Percentiles rank a stretch among this genome's conserved stretches.
Evolutionary conservation across 1,284 basidiomycete species (phyloP).

Genomic region (Tilletia caries): DNA sequence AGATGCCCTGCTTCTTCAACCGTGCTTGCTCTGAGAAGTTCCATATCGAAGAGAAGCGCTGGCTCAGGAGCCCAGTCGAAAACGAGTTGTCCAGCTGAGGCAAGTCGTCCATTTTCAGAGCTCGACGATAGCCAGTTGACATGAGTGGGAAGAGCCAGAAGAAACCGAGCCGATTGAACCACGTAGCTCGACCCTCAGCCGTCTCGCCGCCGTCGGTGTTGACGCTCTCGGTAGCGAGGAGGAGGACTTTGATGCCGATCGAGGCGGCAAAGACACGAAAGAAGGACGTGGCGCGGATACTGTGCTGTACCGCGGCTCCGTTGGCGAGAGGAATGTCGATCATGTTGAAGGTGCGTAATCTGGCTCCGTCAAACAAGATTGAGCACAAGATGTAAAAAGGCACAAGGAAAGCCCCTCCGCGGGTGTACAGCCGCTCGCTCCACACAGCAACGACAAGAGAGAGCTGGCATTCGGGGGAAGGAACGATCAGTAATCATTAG

Average conservation of each 20-base stretch:
- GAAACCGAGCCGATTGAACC: slow-evolving; percentile 13
- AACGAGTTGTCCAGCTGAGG: not conserved
- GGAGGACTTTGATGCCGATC: slow-evolving; percentile 3
- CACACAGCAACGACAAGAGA: not conserved
- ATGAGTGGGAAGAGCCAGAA: slow-evolving; percentile 15
- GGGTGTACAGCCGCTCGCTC: not conserved
- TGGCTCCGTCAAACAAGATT: slow-evolving; percentile 12
- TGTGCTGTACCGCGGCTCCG: too few relatives aligned
- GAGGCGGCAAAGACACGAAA: slow-evolving; percentile 7
- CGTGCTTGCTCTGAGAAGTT: not conserved
- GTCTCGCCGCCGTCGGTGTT: not conserved
- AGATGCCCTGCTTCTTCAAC: not conserved
- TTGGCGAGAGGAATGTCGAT: not conserved
- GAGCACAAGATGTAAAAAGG: slow-evolving; percentile 3
- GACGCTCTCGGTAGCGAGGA: not conserved
- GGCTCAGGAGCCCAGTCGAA: not conserved
- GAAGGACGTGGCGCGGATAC: not conserved
- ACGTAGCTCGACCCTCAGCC: not conserved
- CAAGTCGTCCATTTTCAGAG: not conserved
- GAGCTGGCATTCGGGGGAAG: not conserved
- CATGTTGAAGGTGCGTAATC: slow-evolving; percentile 4
- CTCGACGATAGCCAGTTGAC: not conserved
- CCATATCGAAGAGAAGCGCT: not conserved
- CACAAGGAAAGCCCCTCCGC: slow-evolving; percentile 5
- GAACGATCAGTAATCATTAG: too few relatives aligned